Percentiles rank a stretch among this genome's conserved stretches.
phyloP scores from a whole-genome alignment of 208 protist species.

The Trypanosoma scelopori region DNA sequence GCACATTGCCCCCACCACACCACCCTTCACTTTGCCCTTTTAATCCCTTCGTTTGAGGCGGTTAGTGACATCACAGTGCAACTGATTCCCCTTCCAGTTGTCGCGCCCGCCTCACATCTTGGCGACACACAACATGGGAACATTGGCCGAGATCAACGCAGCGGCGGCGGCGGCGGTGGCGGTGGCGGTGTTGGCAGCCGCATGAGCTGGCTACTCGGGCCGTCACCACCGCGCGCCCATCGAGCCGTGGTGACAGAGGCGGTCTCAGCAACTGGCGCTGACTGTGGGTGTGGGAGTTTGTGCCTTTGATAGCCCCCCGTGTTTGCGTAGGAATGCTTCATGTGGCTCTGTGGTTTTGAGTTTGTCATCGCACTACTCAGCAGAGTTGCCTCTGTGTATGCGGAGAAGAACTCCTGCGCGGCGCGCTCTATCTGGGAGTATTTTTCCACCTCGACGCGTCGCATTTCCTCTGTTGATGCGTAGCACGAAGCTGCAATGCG shows the following conservation, averaged over 20 bases:
- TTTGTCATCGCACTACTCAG: not conserved
- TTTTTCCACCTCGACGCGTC: constrained; percentile 1
- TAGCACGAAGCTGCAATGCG: not conserved
- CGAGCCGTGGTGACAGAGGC: not conserved
- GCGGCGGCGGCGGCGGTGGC: not conserved
- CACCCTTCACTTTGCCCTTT: not conserved
- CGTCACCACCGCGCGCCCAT: not conserved
- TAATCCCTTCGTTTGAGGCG: not conserved
- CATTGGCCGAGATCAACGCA: no score
- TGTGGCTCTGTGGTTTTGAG: not conserved
- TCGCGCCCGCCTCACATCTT: not conserved
- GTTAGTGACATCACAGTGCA: no score
- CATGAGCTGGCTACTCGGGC: constrained; percentile 3
- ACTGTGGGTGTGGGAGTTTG: not conserved
- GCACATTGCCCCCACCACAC: no score
- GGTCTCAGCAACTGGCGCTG: not conserved
- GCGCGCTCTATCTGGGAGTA: constrained; percentile 7
- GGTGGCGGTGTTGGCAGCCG: constrained; percentile 29
- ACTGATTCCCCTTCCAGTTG: no score
- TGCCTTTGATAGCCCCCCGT: not conserved
- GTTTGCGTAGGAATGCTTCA: not conserved
- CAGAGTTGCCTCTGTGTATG: constrained; percentile 7
- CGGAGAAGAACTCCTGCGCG: constrained; percentile 6
- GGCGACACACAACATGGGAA: not conserved
- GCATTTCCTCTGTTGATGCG: not conserved